Base-by-base conservation (phyloP, 1,284 basidiomycete species). In the Ganoderma sp. region DNA sequence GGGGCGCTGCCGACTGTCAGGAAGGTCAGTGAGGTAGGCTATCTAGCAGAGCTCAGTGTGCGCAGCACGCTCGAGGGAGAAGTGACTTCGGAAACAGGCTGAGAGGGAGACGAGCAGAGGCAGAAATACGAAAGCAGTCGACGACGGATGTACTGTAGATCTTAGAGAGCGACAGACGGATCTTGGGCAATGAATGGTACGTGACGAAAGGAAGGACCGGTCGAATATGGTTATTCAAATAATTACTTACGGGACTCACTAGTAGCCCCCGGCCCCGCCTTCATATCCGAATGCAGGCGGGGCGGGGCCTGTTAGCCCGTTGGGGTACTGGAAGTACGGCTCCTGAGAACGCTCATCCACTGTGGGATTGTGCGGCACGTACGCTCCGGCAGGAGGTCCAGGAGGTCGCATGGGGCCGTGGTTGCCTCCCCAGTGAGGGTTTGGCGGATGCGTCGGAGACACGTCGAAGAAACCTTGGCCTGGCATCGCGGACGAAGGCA, bases 71-170 rank as follows among this genome's bases (percentile, higher is more conserved):
- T 54, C 63, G 63, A 39, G 19, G 48, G 19, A 37, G 28, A 43
- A 25, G 42, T 42, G 63, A 37, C 63, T n/a, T 57, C 22, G 8
- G 52, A 41, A 22, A 19, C 32, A 3, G 61, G 48, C 19, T 37
- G 52, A 37, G 50, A 42, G 17, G 34, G 50, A 32, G 34, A 54
- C 10, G 14, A 37, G 39, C 32, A 22, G 43, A 25, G 50, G 56
- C 50, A 62, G 56, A 32, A 43, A 59, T 66, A 65, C 69, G 69
- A 72, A 59, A 70, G 67, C 71, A 9, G 65, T 57, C 37, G 54
- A 69, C 64, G 65, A 70, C 59, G 25, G 52, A 56, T 60, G 41
- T 60, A 60, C 37, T 60, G 65, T 70, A 67, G 63, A 52, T 66
- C 67, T 63, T 41, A 56, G 66, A 69, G 66, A 70, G 71, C 67